Conservation (phyloP, 371 early-diverging fungal species). For the Entomophthora muscae region DNA sequence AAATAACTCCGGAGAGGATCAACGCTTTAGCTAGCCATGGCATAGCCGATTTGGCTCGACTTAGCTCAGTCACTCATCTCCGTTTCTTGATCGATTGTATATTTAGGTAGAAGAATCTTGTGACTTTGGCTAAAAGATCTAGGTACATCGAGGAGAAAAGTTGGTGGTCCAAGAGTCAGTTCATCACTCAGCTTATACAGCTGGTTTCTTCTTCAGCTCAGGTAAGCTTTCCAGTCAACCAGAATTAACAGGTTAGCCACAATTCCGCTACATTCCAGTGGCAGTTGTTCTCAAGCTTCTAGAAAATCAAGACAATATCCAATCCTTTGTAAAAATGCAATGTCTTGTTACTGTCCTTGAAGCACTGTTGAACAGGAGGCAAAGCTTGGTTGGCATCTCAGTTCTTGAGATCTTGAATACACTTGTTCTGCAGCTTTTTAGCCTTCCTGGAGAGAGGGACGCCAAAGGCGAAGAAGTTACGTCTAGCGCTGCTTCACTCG, state of each 20-base stretch:
- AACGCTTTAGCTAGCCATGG: slow-evolving; percentile 4
- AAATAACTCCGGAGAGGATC: slow-evolving; percentile 9
- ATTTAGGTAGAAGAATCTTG: background rate
- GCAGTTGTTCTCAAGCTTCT: slow-evolving; percentile 38
- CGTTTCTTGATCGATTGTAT: slow-evolving; percentile 4
- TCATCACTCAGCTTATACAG: slow-evolving; percentile 5
- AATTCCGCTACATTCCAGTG: slow-evolving; percentile 46
- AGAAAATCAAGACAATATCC: slow-evolving; percentile 16
- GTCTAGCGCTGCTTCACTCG: background rate
- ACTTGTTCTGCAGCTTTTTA: slow-evolving; percentile 34
- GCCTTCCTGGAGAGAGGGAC: slow-evolving; percentile 17
- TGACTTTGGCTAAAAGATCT: background rate
- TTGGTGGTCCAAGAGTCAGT: slow-evolving; percentile 5
- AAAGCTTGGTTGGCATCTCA: slow-evolving; percentile 51
- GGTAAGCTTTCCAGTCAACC: background rate
- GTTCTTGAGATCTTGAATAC: slow-evolving; percentile 64
- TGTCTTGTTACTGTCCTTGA: slow-evolving; percentile 32
- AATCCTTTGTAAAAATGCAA: slow-evolving; percentile 25
- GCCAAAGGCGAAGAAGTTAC: slow-evolving; percentile 13
- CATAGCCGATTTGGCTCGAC: slow-evolving; percentile 12
- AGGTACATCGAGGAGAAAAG: slow-evolving; percentile 4
- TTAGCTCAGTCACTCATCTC: slow-evolving; percentile 1
- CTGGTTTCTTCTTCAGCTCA: slow-evolving; percentile 3
- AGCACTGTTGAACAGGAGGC: slow-evolving; percentile 27
- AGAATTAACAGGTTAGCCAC: slow-evolving; percentile 20